Evolutionary conservation across 495 filamentous ascomycete genomes (phyloP), one percentile per base, ranked within the genome.

Genomic region (Hyaloscypha bicolor): DNA sequence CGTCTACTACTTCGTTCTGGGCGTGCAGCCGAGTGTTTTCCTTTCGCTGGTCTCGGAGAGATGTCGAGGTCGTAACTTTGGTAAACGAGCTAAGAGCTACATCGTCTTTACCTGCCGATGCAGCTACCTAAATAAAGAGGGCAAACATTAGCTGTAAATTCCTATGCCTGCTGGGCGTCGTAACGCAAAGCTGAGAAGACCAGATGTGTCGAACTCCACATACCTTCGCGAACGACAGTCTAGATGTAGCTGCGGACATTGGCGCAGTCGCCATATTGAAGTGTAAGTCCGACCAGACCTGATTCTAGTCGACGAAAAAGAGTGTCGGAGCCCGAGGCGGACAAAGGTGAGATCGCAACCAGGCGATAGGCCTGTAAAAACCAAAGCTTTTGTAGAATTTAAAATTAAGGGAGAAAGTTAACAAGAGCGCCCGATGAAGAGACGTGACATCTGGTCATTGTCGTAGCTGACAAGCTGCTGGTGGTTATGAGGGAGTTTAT

Each of bases 161-260:
- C 21, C 25, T 3, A 19, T 19, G 42, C 42, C 16, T 48, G 42
- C 11, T 4, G 16, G 9, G 42, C 42, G 9, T 19, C 42, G 16
- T 48, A 3, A 48, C 42, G 8, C 35, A 1, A 12, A 37, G 35
- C 35, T 37, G 4, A 37, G 55, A 29, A 35, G n/a, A 67, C 25
- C 1, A 42, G 42, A 42, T 60, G n/a, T 35, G 29, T 55, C 53
- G 42, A 37, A 1, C 31, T 25, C 12, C 19, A 29, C 79, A 58
- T 78, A 87, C 87, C 81, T 87, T 88, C 73, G 84, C 84, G 74
- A 86, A 86, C 29, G 84, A 83, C 69, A 82, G 71, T 73, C 81
- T 83, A 65, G 77, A 78, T 58, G 74, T 73, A 58, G 79, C 83
- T 71, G 78, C 72, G 57, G 77, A 63, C 67, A 76, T 69, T 53